Evolutionary conservation across 2,329 filamentous ascomycete genomes (phyloP).

Genomic region (Nothomitra cinnamomea): DNA sequence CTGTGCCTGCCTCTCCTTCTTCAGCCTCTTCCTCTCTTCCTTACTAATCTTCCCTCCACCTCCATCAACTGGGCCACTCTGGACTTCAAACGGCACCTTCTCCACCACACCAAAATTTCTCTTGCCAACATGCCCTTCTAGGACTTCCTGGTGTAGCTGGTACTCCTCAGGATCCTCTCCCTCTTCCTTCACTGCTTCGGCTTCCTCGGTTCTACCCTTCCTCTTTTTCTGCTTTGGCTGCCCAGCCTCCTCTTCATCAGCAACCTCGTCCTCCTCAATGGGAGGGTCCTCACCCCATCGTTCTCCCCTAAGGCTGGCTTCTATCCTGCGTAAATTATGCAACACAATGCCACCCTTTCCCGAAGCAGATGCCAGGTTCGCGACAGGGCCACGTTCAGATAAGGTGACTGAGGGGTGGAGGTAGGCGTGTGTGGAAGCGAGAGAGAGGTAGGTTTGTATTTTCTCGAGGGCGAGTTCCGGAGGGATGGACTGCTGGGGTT

Average conservation of each 20-base stretch:
- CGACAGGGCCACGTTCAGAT: slow-evolving; percentile 22
- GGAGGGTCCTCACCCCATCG: slow-evolving; percentile 19
- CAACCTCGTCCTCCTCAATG: slow-evolving; percentile 9
- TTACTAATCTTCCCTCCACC: slow-evolving; percentile 26
- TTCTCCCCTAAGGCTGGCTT: slow-evolving; percentile 34
- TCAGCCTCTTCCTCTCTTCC: slow-evolving; percentile 35
- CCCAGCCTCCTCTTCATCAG: slow-evolving; percentile 11
- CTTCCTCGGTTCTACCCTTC: slow-evolving; percentile 10
- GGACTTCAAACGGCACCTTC: slow-evolving; percentile 19
- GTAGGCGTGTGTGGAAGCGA: slow-evolving; percentile 18
- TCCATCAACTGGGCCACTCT: slow-evolving; percentile 4
- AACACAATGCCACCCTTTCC: slow-evolving; percentile 20
- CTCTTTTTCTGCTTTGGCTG: slow-evolving; percentile 13
- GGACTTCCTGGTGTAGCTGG: slow-evolving; percentile 21
- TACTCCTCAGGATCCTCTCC: slow-evolving; percentile 29
- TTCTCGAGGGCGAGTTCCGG: slow-evolving; percentile 18
- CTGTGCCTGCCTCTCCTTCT: slow-evolving; percentile 34
- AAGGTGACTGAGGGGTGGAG: slow-evolving; percentile 32
- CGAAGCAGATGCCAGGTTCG: not conserved
- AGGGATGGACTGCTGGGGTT: slow-evolving; percentile 17
- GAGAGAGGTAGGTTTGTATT: slow-evolving; percentile 24
- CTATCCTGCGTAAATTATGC: slow-evolving; percentile 35
- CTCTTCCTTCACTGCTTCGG: slow-evolving; percentile 20
- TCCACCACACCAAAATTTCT: slow-evolving; percentile 23
- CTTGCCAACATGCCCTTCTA: slow-evolving; percentile 19